These are phyloP conservation scores for Lenzites betulinus DNA, from an alignment of 768 basidiomycete species.

Conservation along the genomic window DNA sequence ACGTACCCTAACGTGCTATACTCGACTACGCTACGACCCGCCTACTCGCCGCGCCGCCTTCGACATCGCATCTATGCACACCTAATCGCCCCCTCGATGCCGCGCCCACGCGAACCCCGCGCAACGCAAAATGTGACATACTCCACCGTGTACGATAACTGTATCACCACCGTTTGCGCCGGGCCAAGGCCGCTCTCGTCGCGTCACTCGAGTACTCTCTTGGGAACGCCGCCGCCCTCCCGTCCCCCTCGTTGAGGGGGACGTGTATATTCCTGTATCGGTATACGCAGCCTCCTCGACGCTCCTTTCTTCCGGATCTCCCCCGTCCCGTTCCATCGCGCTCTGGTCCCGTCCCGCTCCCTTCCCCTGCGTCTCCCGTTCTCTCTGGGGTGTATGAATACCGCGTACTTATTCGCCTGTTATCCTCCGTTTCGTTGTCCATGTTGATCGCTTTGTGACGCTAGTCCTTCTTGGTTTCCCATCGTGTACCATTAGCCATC, in stretches of 20 bases:
- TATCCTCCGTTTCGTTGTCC: conserved; percentile 20
- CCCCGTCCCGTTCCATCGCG: neutral
- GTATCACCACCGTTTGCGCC: conserved; percentile 11
- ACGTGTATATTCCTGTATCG: conserved; percentile 24
- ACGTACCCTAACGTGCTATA: conserved; percentile 11
- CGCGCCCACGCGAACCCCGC: conserved; percentile 8
- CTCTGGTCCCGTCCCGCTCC: neutral
- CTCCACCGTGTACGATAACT: conserved; percentile 14
- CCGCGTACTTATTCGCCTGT: conserved; percentile 13
- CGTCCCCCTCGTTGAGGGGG: neutral
- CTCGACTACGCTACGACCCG: conserved; percentile 21
- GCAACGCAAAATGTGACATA: conserved; percentile 19
- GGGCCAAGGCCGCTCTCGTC: neutral
- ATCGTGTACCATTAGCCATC: conserved; percentile 20
- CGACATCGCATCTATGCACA: neutral
- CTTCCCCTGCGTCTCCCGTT: neutral
- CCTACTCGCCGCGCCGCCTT: conserved; percentile 5
- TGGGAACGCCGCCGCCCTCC: neutral
- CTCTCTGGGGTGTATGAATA: conserved; percentile 11
- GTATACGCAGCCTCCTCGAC: conserved; percentile 6
- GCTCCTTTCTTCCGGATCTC: conserved; percentile 7
- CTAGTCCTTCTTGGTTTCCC: conserved; percentile 18
- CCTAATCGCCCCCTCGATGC: neutral
- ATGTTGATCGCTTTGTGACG: conserved; percentile 17
- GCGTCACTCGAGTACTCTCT: conserved; percentile 2